Evolutionary conservation across 805 yeast genomes (phyloP).

Genomic region (Clavispora phyllophila): DNA sequence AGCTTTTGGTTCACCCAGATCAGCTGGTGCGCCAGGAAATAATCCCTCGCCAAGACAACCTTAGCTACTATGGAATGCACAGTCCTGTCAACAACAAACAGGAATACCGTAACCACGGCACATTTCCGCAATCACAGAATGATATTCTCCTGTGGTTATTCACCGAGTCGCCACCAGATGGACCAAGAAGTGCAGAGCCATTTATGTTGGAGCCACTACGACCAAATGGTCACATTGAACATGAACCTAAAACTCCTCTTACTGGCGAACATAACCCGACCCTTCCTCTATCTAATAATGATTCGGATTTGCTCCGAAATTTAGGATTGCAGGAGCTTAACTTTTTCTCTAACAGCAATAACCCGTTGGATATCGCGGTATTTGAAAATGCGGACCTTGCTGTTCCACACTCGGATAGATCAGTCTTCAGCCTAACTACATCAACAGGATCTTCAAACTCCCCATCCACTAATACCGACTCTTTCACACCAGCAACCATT

Average conservation of each 20-base stretch:
- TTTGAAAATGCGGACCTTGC: conserved; percentile 1
- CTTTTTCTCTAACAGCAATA: conserved; percentile 31
- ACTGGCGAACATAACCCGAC: background rate
- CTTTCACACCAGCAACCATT: conserved; percentile 14
- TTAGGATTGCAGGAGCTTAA: conserved; percentile 34
- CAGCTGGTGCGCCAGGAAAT: background rate
- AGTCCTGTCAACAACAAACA: background rate
- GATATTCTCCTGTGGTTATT: conserved; percentile 40
- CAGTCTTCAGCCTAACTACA: background rate
- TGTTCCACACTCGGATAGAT: background rate
- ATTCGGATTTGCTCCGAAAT: conserved; percentile 6
- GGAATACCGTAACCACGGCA: background rate
- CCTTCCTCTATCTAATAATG: background rate
- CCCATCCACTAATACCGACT: conserved; percentile 28
- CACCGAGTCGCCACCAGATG: conserved; percentile 23
- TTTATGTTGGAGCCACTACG: background rate
- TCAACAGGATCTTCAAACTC: conserved; percentile 28
- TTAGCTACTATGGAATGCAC: background rate
- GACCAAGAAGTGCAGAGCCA: background rate
- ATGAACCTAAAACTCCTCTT: background rate
- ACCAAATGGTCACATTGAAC: background rate
- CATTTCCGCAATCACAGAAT: conserved; percentile 23
- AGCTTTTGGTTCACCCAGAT: background rate
- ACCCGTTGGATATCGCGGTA: conserved; percentile 37
- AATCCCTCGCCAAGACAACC: background rate